Percentiles rank a stretch among this genome's conserved stretches.
Evolutionary conservation across 345 rosid genomes (phyloP).

Genomic region (Eucalyptus decipiens): DNA sequence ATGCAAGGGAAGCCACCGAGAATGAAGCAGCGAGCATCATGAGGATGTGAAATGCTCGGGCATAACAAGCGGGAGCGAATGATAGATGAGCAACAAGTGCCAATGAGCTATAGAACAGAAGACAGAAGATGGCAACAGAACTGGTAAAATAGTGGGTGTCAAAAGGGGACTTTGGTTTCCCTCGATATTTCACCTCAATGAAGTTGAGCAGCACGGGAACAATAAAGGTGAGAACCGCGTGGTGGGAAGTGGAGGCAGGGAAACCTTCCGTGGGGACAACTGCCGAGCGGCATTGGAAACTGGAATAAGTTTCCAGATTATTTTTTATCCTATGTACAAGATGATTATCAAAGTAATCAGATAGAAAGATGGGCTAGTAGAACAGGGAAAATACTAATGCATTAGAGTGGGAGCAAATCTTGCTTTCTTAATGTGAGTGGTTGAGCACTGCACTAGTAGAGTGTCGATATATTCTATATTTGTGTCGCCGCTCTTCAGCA

Average conservation of each 20-base stretch:
- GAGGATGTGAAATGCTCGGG: too few species aligned
- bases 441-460: neutral
- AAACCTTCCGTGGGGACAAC: accelerated
- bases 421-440: neutral
- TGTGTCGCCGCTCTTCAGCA: accelerated
- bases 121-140: too few species aligned
- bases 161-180: neutral
- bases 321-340: accelerated
- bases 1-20: neutral
- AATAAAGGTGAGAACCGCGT: neutral
- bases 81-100: too few species aligned
- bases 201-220: neutral
- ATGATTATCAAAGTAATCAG: too few species aligned
- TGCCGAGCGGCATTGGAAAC: neutral
- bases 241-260: neutral
- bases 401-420: too few species aligned
- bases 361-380: too few species aligned
- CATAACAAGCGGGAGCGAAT: too few species aligned
- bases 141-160: neutral
- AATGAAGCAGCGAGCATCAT: neutral
- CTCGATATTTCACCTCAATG: neutral
- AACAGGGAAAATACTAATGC: too few species aligned
- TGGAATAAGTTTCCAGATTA: neutral
- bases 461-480: neutral
- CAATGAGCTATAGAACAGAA: too few species aligned